A percentile compares a stretch with the other conserved stretches of the same genome.
Conservation (phyloP, 441 rosid species). For the Croton laevigatus region DNA sequence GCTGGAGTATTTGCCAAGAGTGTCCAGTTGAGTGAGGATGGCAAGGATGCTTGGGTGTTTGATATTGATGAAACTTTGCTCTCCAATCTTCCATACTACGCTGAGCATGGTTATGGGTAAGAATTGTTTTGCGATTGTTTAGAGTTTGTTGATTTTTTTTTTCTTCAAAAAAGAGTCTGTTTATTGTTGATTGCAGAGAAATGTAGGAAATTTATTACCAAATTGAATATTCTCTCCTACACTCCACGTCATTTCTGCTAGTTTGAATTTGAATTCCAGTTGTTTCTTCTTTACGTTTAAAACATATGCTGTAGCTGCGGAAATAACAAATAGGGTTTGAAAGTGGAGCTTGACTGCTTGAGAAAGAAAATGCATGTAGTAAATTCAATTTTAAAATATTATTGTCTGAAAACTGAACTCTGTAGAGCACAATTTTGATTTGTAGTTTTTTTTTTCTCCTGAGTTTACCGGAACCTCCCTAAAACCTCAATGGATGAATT, state of each 20-base stretch:
- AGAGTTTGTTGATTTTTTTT: neutral
- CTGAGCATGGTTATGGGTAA: constrained; percentile 75
- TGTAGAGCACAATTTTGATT: constrained; percentile 1
- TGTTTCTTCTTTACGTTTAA: neutral
- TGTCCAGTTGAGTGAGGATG: constrained; percentile 50
- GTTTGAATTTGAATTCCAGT: neutral
- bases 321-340: too few relatives aligned
- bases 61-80: constrained; percentile 91
- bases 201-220: too few relatives aligned
- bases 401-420: neutral
- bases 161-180: too few relatives aligned
- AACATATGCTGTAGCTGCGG: neutral
- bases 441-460: neutral
- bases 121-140: neutral
- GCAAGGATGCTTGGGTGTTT: constrained; percentile 81
- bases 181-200: constrained; percentile 19
- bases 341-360: neutral
- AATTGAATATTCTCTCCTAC: neutral
- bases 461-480: neutral
- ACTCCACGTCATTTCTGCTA: neutral
- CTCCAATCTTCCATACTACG: constrained; percentile 87
- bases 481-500: too few relatives aligned
- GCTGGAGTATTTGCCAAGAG: constrained; percentile 59
- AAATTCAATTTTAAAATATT: neutral
- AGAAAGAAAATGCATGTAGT: neutral